These are phyloP conservation scores for Yamadazyma siamensis DNA, from an alignment of 1,139 yeast genomes.

Conservation along the genomic window DNA sequence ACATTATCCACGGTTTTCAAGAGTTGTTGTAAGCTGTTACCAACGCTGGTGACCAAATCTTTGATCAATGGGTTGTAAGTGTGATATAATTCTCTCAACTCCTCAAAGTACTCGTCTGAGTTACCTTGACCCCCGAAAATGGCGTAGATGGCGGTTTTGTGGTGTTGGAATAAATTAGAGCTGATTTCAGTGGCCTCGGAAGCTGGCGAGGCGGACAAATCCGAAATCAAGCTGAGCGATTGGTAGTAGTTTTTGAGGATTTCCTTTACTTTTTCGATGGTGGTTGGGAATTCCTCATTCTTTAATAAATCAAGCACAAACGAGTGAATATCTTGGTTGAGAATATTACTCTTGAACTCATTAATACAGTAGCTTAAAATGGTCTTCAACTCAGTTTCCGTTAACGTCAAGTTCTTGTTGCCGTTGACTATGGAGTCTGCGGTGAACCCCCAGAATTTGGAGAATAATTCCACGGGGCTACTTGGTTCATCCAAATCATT, in stretches of 20 bases:
- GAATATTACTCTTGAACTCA: constrained; percentile 83
- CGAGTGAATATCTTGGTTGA: constrained; percentile 69
- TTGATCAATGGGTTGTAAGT: constrained; percentile 72
- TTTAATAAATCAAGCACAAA: constrained; percentile 71
- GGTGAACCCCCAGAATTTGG: constrained; percentile 73
- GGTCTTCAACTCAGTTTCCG: constrained; percentile 57
- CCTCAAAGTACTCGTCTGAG: constrained; percentile 96
- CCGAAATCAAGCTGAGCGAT: constrained; percentile 28
- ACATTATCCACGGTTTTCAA: constrained; percentile 74
- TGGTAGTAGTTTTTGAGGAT: constrained; percentile 73
- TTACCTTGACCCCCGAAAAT: constrained; percentile 99
- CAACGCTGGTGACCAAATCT: constrained; percentile 69
- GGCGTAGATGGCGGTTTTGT: constrained; percentile 65
- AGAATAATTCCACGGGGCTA: constrained; percentile 81
- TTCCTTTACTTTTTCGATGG: constrained; percentile 64
- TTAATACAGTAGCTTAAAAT: constrained; percentile 66
- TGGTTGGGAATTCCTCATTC: constrained; percentile 56
- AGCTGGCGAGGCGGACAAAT: constrained; percentile 43
- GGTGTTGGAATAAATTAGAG: constrained; percentile 49
- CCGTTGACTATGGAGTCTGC: constrained; percentile 7
- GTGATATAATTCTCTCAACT: constrained; percentile 79
- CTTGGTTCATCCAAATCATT: constrained; percentile 89
- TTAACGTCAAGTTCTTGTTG: constrained; percentile 54
- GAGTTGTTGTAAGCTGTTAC: constrained; percentile 63
- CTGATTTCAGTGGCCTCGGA: constrained; percentile 24